These are phyloP conservation scores for Botrytis pseudocinerea DNA, from an alignment of 2,329 filamentous ascomycete genomes.

Conservation along the genomic window DNA sequence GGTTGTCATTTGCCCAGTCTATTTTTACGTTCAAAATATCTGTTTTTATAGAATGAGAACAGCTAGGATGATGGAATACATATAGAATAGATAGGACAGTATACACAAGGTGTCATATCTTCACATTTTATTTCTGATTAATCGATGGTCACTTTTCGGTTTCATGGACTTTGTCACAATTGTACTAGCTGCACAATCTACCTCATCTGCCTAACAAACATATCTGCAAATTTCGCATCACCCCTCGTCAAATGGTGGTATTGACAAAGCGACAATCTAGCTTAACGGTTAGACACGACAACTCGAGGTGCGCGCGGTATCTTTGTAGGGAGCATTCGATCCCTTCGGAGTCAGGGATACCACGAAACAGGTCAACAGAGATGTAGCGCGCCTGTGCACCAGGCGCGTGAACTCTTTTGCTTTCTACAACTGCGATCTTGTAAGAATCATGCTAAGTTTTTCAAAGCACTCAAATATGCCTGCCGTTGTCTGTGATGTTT, in stretches of 20 bases:
- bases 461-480: too few relatives aligned
- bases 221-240: background rate
- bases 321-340: conserved; percentile 15
- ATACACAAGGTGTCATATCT: background rate
- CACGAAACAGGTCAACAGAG: background rate
- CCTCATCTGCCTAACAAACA: background rate
- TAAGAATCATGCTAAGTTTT: background rate
- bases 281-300: conserved; percentile 7
- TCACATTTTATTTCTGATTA: background rate
- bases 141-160: background rate
- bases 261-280: conserved; percentile 11
- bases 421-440: background rate
- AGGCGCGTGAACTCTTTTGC: background rate
- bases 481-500: background rate
- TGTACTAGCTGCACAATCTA: background rate
- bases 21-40: background rate
- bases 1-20: background rate
- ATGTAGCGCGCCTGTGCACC: background rate
- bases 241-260: conserved; percentile 9
- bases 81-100: background rate
- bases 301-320: conserved; percentile 14
- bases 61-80: background rate
- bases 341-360: conserved; percentile 13
- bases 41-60: background rate
- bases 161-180: background rate